These are phyloP conservation scores for Elsinoe perseae DNA, from an alignment of 2,329 filamentous ascomycete species.

Conservation along the genomic window DNA sequence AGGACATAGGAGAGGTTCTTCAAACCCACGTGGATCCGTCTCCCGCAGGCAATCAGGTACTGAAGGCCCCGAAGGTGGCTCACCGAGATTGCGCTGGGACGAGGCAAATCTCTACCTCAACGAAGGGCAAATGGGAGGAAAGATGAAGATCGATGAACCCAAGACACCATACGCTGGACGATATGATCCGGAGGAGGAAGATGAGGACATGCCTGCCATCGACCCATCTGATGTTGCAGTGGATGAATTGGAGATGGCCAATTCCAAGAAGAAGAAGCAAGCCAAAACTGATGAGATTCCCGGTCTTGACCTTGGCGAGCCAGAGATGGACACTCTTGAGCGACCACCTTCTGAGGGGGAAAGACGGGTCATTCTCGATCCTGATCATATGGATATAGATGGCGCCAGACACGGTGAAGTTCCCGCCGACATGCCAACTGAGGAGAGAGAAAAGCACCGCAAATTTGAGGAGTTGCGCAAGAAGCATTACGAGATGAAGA, in stretches of 20 bases:
- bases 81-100: constrained; percentile 89
- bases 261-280: constrained; percentile 37
- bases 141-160: constrained; percentile 98
- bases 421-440: constrained; percentile 46
- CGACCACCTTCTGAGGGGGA: constrained; percentile 41
- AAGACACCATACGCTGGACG: constrained; percentile 94
- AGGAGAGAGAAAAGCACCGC: constrained; percentile 84
- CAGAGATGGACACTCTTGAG: constrained; percentile 52
- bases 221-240: constrained; percentile 65
- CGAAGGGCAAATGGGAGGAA: constrained; percentile 87
- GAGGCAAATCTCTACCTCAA: constrained; percentile 96
- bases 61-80: constrained; percentile 49
- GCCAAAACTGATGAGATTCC: constrained; percentile 71
- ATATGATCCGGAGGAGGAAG: constrained; percentile 83
- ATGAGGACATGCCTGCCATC: constrained; percentile 59
- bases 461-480: constrained; percentile 87
- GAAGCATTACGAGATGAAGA: constrained; percentile 98
- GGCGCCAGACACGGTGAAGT: constrained; percentile 52
- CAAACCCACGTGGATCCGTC: constrained; percentile 56
- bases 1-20: constrained; percentile 74
- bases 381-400: constrained; percentile 33
- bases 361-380: constrained; percentile 76
- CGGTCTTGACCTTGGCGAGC: constrained; percentile 83
- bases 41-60: constrained; percentile 64
- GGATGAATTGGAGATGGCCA: constrained; percentile 55